A percentile compares a stretch with the other conserved stretches of the same genome.
These are phyloP conservation scores for Cyclocybe cylindracea DNA, from an alignment of 768 basidiomycete genomes.

Conservation along the genomic window DNA sequence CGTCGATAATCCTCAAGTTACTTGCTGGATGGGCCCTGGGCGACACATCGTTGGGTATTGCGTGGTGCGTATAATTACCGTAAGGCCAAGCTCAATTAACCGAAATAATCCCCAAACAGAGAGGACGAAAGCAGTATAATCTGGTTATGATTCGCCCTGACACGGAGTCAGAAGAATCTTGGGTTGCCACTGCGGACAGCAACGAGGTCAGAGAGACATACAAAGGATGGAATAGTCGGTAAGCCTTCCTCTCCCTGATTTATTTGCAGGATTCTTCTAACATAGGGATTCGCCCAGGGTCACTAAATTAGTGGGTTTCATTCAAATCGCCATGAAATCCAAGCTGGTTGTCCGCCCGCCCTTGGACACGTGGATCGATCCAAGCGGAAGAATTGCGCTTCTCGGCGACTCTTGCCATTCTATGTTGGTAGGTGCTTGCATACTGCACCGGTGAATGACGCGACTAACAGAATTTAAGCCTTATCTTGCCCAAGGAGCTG, in stretches of 20 bases:
- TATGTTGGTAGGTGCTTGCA: conserved; percentile 44
- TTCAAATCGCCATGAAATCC: conserved; percentile 48
- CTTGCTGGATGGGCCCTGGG: conserved; percentile 60
- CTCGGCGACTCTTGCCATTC: conserved; percentile 61
- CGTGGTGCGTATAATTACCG: conserved; percentile 27
- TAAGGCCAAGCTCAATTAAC: conserved; percentile 21
- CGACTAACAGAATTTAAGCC: conserved; percentile 30
- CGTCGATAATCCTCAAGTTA: conserved; percentile 53
- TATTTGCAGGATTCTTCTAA: conserved; percentile 6
- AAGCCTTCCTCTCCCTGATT: neutral
- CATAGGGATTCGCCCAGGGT: conserved; percentile 19
- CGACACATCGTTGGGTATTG: conserved; percentile 38
- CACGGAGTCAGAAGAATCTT: conserved; percentile 41
- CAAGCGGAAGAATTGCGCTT: conserved; percentile 40
- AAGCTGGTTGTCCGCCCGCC: conserved; percentile 50
- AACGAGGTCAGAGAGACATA: conserved; percentile 50
- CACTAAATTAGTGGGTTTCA: conserved; percentile 44
- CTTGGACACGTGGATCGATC: conserved; percentile 50
- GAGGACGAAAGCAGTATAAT: conserved; percentile 43
- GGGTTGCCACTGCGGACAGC: conserved; percentile 40
- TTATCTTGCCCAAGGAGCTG: conserved; percentile 55
- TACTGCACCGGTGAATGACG: no score
- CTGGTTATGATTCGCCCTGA: conserved; percentile 44
- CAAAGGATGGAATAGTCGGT: conserved; percentile 51
- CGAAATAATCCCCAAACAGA: conserved; percentile 41